Conservation (phyloP, 768 basidiomycete genomes). For the Hygrophoropsis aurantiaca region DNA sequence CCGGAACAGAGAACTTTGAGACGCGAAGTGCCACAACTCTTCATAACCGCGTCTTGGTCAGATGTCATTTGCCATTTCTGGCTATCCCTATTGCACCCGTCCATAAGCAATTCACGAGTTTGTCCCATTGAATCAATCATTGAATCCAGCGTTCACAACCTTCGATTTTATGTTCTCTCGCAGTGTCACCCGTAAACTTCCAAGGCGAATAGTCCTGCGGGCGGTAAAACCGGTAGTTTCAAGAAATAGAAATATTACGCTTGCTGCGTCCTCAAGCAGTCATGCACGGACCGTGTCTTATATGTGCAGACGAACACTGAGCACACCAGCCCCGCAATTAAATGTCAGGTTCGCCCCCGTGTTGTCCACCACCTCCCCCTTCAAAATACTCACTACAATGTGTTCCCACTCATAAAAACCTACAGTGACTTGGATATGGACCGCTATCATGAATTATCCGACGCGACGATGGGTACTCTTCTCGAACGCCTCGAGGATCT, state of each 20-base stretch:
- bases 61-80: too few species aligned
- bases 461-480: constrained; percentile 73
- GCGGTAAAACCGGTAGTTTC: not conserved
- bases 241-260: not conserved
- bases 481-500: constrained; percentile 74
- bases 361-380: not conserved
- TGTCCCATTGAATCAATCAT: too few species aligned
- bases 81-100: too few species aligned
- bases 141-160: not conserved
- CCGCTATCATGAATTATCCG: constrained; percentile 70
- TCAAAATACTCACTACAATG: not conserved
- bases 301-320: constrained; percentile 22
- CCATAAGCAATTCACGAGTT: too few species aligned
- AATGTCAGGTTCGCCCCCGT: constrained; percentile 47
- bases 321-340: constrained; percentile 59
- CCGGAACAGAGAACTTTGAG: not conserved
- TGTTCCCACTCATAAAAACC: not conserved
- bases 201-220: constrained; percentile 1
- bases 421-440: constrained; percentile 56
- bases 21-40: constrained; percentile 15
- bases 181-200: not conserved
- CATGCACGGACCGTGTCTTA: not conserved
- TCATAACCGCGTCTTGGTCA: not conserved
- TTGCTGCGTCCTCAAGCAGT: not conserved
- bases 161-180: constrained; percentile 3